phyloP scores from a whole-genome alignment of 345 rosid genomes.

The Abelmoschus esculentus region DNA sequence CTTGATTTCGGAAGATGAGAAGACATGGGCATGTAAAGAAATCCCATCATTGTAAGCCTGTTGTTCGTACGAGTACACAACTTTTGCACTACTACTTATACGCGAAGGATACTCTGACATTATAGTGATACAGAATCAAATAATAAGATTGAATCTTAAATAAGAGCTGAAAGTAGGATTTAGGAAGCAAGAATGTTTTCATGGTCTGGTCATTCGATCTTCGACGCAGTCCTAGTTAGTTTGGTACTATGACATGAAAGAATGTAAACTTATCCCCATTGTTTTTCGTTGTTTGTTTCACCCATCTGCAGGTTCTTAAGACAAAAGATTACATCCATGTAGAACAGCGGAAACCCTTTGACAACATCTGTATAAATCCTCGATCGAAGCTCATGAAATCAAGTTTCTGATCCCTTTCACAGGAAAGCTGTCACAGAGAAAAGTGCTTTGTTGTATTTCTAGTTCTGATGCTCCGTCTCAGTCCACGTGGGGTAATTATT shows the following conservation, averaged over 20 bases:
- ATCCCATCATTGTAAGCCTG: neutral
- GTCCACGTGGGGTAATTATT: neutral
- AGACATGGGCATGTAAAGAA: neutral
- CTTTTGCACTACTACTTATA: neutral
- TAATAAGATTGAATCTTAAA: neutral
- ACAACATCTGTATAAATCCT: constrained; percentile 56
- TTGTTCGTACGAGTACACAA: neutral
- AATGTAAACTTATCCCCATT: neutral
- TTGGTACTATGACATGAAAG: neutral
- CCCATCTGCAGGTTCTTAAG: constrained; percentile 58
- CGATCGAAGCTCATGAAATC: constrained; percentile 80
- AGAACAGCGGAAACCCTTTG: constrained; percentile 70
- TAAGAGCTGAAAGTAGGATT: too few species aligned
- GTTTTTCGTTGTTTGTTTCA: neutral
- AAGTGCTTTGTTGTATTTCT: constrained; percentile 18
- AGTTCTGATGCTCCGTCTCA: neutral
- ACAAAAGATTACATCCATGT: constrained; percentile 88
- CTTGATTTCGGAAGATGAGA: neutral
- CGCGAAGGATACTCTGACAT: neutral
- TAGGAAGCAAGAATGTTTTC: neutral
- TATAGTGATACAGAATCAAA: neutral
- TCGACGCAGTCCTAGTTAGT: neutral
- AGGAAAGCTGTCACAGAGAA: constrained; percentile 19
- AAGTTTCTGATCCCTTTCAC: constrained; percentile 41
- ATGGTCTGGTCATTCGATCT: neutral